Base-by-base conservation (phyloP, 1,284 basidiomycete genomes). In the Tilletiaria anomala region DNA sequence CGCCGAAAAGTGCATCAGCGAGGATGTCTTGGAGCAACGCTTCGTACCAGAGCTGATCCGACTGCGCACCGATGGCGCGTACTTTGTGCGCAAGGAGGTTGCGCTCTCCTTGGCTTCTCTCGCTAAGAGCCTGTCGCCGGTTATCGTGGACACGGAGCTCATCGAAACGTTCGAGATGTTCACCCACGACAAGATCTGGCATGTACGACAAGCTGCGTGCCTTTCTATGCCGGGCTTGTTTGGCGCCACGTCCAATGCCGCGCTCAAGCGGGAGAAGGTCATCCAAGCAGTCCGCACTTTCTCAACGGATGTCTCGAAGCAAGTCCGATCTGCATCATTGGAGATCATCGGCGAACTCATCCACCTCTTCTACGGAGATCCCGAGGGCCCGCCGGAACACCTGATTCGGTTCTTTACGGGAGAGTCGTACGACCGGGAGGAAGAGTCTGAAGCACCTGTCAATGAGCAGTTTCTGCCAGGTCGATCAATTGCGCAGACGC, bases 321-420 rank as follows among this genome's bases (percentile, higher is more conserved):
- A 77, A 15, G 86, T 94, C 16, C 79, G 85, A 19, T 76, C 77
- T 16, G 83, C 84, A 1, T 78, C 83, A 1, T 74, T 94, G 24
- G 88, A 96, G 63, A 76, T 85, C 24, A 76, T 94, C 5, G 91
- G 89, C 5, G 89, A 96, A 66, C 77, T 89, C 18, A 78, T 96
- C 50, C 79, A 84, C 65, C 78, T 84, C 4, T 97, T 97, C 65
- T 73, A 76, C 42, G 70, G 75, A 16, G 76, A 78, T 53, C 59
- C 67, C 0, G 43, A 51, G 4, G 70, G 73, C 6, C 72, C 69
- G 14, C 89, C 89, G 1, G 65, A 74, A n/a, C 77, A 85, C 60
- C 74, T 96, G 1, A 62, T 96, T 6, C 72, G 75, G 18, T 73
- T 89, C 41, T 96, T 85, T 68, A 69, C 83, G 35, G 80, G 75